phyloP scores from a whole-genome alignment of 2,329 filamentous ascomycete genomes.

The Sclerotinia sclerotiorum region DNA sequence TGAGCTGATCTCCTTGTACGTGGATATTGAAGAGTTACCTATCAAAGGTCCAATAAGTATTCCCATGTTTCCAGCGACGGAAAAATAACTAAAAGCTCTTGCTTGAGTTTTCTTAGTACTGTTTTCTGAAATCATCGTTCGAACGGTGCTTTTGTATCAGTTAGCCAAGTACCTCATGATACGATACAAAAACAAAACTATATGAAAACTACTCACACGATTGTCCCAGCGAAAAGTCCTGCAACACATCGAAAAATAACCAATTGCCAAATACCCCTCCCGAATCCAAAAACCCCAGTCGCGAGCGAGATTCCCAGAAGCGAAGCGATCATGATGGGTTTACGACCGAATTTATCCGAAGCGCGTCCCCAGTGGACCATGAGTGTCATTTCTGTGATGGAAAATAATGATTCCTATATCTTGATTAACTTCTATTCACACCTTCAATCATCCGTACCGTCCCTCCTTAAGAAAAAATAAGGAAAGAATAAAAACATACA shows the following conservation, averaged over 20 bases:
- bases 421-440: background rate
- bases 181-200: background rate
- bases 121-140: conserved; percentile 75
- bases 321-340: conserved; percentile 68
- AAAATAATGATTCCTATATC: conserved; percentile 63
- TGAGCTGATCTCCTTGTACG: conserved; percentile 36
- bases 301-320: conserved; percentile 62
- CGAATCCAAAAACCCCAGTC: conserved; percentile 67
- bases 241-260: conserved; percentile 68
- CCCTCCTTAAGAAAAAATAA: background rate
- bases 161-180: background rate
- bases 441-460: background rate
- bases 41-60: conserved; percentile 65
- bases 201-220: conserved; percentile 50
- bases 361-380: conserved; percentile 73
- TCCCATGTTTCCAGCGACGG: conserved; percentile 71
- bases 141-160: conserved; percentile 50
- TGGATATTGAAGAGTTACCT: conserved; percentile 41
- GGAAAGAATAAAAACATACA: conserved; percentile 28
- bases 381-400: conserved; percentile 71
- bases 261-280: conserved; percentile 70
- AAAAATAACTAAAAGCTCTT: conserved; percentile 72
- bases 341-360: conserved; percentile 68
- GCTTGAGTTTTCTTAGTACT: conserved; percentile 70
- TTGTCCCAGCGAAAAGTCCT: conserved; percentile 71